Evolutionary conservation across 768 basidiomycete species (phyloP).

Genomic region (Amanita exitialis): DNA sequence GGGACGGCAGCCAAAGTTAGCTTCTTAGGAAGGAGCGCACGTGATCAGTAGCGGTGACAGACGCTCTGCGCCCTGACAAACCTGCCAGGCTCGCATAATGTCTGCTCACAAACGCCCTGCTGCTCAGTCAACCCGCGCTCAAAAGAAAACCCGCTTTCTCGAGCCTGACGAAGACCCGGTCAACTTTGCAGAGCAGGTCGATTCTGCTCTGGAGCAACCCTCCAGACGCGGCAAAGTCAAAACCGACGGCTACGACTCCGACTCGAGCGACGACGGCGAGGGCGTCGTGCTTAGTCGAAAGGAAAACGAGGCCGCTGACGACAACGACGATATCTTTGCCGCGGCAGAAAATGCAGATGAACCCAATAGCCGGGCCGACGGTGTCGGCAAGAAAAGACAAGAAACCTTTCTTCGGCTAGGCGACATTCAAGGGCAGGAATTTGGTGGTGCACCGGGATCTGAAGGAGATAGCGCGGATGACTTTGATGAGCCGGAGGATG

Average conservation of each 20-base stretch:
- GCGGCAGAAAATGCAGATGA: slow-evolving; percentile 50
- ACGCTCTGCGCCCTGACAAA: too few relatives aligned
- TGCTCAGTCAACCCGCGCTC: slow-evolving; percentile 17
- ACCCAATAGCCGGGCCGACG: slow-evolving; percentile 18
- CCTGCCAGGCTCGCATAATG: slow-evolving; percentile 13
- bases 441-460: slow-evolving; percentile 38
- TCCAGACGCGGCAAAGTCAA: slow-evolving; percentile 69
- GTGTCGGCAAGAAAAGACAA: slow-evolving; percentile 30
- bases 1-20: background rate
- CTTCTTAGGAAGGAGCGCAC: too few relatives aligned
- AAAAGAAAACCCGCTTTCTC: slow-evolving; percentile 72
- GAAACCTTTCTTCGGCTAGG: slow-evolving; percentile 76
- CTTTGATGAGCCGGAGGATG: slow-evolving; percentile 48
- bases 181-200: slow-evolving; percentile 73
- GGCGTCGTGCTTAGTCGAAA: slow-evolving; percentile 82
- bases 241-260: slow-evolving; percentile 84
- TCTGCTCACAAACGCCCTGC: slow-evolving; percentile 25
- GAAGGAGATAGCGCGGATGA: slow-evolving; percentile 28
- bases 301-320: slow-evolving; percentile 36
- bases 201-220: slow-evolving; percentile 60
- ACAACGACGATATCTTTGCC: slow-evolving; percentile 79
- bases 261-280: slow-evolving; percentile 91
- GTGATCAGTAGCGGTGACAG: background rate
- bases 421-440: slow-evolving; percentile 97
- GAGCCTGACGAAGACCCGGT: slow-evolving; percentile 68